Conservation (phyloP, 2,329 filamentous ascomycete genomes). For the Colletotrichum somersetense region DNA sequence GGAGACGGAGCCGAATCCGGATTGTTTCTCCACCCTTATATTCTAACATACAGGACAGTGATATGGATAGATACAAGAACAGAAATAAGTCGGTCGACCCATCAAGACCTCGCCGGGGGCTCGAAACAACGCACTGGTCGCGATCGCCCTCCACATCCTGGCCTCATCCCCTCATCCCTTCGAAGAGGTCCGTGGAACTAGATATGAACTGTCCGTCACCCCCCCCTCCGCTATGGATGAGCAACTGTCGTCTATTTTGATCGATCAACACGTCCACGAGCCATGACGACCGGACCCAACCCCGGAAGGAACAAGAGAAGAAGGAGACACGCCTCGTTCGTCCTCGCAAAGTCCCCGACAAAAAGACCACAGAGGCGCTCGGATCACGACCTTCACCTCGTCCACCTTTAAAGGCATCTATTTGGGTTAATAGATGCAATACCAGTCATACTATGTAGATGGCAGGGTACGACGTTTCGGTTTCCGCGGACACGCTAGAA, state of each 20-base stretch:
- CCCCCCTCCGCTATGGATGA: no score
- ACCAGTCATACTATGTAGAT: no score
- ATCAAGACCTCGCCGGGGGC: background rate
- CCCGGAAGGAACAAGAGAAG: background rate
- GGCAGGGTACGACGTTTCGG: background rate
- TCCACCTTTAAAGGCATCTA: background rate
- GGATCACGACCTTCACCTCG: background rate
- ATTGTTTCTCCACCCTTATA: no score
- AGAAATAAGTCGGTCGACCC: background rate
- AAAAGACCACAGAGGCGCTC: slow-evolving; percentile 13
- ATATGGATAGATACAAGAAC: background rate
- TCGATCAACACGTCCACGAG: background rate
- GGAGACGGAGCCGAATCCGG: background rate
- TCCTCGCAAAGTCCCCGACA: slow-evolving; percentile 22
- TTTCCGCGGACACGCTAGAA: slow-evolving; percentile 14
- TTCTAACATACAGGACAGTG: background rate
- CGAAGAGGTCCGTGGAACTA: background rate
- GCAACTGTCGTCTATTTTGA: background rate
- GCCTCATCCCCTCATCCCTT: background rate
- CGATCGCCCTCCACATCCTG: no score
- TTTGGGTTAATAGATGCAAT: no score
- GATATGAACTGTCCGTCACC: background rate
- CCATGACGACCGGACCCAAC: background rate
- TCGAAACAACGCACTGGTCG: background rate
- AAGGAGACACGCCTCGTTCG: background rate